A percentile compares a stretch with the other conserved stretches of the same genome.
Evolutionary conservation across 371 early-diverging fungal species (phyloP).

Genomic region (Mortierella sp.): DNA sequence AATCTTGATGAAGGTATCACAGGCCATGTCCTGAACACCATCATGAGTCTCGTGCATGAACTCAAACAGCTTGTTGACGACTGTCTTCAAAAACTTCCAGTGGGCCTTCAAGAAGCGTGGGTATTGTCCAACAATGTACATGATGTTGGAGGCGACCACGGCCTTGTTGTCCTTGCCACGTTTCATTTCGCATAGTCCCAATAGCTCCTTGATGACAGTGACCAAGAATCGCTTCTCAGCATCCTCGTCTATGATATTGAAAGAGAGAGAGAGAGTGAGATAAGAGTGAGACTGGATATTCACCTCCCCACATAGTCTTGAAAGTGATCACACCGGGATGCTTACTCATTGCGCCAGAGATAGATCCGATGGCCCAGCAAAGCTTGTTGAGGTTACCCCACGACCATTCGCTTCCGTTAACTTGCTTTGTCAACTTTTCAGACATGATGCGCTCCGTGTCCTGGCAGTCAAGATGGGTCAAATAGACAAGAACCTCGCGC

Average conservation of each 20-base stretch:
- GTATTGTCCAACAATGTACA: conserved; percentile 99
- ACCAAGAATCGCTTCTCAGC: conserved; percentile 98
- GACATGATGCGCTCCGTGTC: conserved; percentile 97
- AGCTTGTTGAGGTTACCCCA: conserved; percentile 98
- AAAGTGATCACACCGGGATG: background rate
- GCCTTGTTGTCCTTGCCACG: conserved; percentile 99
- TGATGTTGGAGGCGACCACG: conserved; percentile 99
- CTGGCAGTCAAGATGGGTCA: conserved; percentile 93
- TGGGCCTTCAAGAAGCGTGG: conserved; percentile 98
- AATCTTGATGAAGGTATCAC: conserved; percentile 99
- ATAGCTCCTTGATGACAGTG: conserved; percentile 96
- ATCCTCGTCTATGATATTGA: conserved; percentile 70
- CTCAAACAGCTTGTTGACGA: conserved; percentile 99
- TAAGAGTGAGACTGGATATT: background rate
- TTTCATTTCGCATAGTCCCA: conserved; percentile 94
- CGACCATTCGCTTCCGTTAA: conserved; percentile 95
- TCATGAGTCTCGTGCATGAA: conserved; percentile 99
- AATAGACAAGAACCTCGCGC: conserved; percentile 95
- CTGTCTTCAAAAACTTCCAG: conserved; percentile 99
- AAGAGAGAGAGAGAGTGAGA: background rate
- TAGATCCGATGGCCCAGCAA: conserved; percentile 99
- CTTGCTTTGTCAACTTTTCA: conserved; percentile 89
- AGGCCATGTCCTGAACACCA: conserved; percentile 99
- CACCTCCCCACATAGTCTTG: too few relatives aligned
- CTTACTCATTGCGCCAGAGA: conserved; percentile 93